Base-by-base conservation (phyloP, 2,329 filamentous ascomycete species). In the Fusarium sp. region DNA sequence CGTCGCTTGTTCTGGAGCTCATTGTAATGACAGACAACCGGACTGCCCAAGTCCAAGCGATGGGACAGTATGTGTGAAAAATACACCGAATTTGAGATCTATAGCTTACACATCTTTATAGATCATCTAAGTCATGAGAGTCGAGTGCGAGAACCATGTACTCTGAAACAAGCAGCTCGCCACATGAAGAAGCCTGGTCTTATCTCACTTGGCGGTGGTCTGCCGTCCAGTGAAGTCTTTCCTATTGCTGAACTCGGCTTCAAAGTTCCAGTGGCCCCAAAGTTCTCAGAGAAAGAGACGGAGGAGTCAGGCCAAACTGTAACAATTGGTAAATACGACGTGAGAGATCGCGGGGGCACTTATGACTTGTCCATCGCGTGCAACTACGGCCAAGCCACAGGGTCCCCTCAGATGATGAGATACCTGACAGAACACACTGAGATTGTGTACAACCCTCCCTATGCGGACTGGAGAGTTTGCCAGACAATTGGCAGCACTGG, bases 391-490 rank as follows among this genome's bases (percentile, higher is more conserved):
- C 94, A 97, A 82, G 91, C 94, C 12, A 90, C 90, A 20, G 96
- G 96, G 20, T 90, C 93, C 14, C 92, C 94, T 6, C 96, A 97
- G 82, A 86, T 99, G 80, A 84, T 98, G 69, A 91, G 96, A 66
- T 98, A 93, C 83, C 86, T 98, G 54, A 97, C 95, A 0, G 96
- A 99, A 84, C 96, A 98, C 82, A 97, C 95, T 0, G 95, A 99
- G 82, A 89, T 98, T 60, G 90, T 97, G 18, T 93, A 94, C 81
- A 87, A 89, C 67, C 95, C 95, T 18, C 93, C 93, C 1, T 98
- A 98, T 79, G 87, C 91, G 20, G 95, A 99, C 83, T 99, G 96
- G 96, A 87, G 89, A 71, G 93, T 93, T 76, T 91, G 90, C 59
- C 86, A 98, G 83, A 95, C 91, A 5, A 88, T 95, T 42, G 96